phyloP scores from a whole-genome alignment of 768 basidiomycete genomes.

The Suillus subaureus region DNA sequence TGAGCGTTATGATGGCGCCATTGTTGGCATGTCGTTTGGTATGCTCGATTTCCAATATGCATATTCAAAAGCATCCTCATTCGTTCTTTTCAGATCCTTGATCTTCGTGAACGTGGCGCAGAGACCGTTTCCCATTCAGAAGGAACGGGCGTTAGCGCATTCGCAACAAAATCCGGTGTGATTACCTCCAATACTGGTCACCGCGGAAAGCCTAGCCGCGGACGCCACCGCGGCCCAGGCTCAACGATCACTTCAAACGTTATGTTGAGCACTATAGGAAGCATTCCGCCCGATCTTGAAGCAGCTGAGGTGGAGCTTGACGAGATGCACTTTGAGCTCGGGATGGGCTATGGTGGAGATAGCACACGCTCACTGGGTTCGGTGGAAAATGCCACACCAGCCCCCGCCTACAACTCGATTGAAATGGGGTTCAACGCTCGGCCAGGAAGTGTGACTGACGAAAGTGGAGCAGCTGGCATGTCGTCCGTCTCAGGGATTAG shows the following conservation, averaged over 20 bases:
- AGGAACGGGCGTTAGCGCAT: conserved; percentile 67
- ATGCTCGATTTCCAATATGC: conserved; percentile 18
- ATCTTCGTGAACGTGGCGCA: conserved; percentile 79
- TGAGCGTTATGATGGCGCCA: conserved; percentile 83
- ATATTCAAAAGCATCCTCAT: conserved; percentile 8
- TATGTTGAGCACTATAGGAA: conserved; percentile 65
- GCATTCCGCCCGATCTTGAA: conserved; percentile 54
- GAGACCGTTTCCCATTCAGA: conserved; percentile 70
- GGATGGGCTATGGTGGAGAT: conserved; percentile 54
- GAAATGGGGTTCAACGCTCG: conserved; percentile 37
- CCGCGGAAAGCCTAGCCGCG: conserved; percentile 24
- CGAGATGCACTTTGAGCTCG: conserved; percentile 51
- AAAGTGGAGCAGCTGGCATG: conserved; percentile 20
- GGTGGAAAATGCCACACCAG: conserved; percentile 44
- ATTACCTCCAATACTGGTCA: conserved; percentile 26
- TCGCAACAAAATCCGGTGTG: conserved; percentile 61
- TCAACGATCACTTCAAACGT: conserved; percentile 64
- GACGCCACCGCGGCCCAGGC: conserved; percentile 49
- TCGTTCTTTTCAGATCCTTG: conserved; percentile 61
- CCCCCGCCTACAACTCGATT: conserved; percentile 49
- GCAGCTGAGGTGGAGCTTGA: conserved; percentile 60
- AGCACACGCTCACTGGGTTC: conserved; percentile 36
- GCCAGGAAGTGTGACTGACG: conserved; percentile 25
- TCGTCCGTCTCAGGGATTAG: conserved; percentile 45
- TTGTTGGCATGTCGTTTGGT: conserved; percentile 80